Conservation (phyloP, 2,329 filamentous ascomycete species). For the Didymella arachidicola region DNA sequence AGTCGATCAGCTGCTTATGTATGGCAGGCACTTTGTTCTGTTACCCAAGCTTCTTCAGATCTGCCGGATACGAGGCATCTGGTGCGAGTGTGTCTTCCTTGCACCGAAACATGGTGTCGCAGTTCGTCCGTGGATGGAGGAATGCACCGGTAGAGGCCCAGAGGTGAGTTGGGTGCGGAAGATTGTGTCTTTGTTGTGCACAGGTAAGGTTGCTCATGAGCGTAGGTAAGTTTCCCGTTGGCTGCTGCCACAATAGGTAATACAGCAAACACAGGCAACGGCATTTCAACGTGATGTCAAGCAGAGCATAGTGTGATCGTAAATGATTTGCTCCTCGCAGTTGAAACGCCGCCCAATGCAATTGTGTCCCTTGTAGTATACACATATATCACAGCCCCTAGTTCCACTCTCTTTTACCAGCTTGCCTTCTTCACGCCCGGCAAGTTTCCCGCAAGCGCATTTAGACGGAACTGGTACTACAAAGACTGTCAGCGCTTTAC, state of each 20-base stretch:
- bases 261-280: constrained; percentile 27
- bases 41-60: constrained; percentile 77
- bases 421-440: constrained; percentile 96
- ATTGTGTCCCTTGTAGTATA: constrained; percentile 32
- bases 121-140: background rate
- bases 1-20: background rate
- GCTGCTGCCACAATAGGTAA: constrained; percentile 23
- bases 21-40: constrained; percentile 25
- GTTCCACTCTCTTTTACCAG: constrained; percentile 68
- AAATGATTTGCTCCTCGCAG: constrained; percentile 2
- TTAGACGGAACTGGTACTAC: constrained; percentile 90
- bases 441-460: constrained; percentile 83
- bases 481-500: constrained; percentile 23
- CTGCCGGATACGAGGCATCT: constrained; percentile 68
- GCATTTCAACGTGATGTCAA: constrained; percentile 17
- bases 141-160: background rate
- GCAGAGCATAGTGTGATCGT: background rate
- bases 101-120: constrained; percentile 76
- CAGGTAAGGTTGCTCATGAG: background rate
- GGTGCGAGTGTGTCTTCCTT: constrained; percentile 71
- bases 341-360: constrained; percentile 45
- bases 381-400: constrained; percentile 31
- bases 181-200: background rate
- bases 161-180: background rate
- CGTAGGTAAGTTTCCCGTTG: constrained; percentile 17